Base-by-base conservation (phyloP, 23 red algal genomes). In the Chondrus crispus region DNA sequence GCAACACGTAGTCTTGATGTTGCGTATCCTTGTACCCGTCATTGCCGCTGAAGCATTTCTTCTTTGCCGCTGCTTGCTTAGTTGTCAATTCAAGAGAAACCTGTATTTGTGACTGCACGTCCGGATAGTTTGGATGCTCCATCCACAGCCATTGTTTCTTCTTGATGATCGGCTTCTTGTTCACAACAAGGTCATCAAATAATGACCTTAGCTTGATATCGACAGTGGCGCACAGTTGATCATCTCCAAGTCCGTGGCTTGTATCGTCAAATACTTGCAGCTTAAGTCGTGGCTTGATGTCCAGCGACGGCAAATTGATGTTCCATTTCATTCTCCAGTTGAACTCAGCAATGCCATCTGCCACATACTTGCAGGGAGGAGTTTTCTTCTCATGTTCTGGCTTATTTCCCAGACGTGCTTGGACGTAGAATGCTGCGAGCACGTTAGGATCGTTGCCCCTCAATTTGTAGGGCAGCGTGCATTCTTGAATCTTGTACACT, bases 251-350 rank as follows among this genome's bases (percentile, higher is more conserved):
- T 11, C 91, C 91, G 64, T 64, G 82, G 30, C 87, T 84, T 24
- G 81, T 85, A 49, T 92, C 83, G 44, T 96, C 94, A 93, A 96
- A 96, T 41, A 96, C 74, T 49, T 91, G 79, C 4, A 96, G 45
- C 62, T 96, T 96, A 3, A 96, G 75, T 19, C 94, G 81, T 19
- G 94, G 94, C 70, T 93, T 96, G 36, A 96, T 79, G 58, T 96
- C 89, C 49, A 90, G 30, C 2, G 72, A 81, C 1, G 94, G 94
- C 35, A 96, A 76, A 16, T 96, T 50, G 24, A 96, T 38, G 11
- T 80, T n/a, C 94, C 94, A 96, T 41, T 88, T 85, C 84, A 96
- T 68, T 26, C 94, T 81, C 89, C 89, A 88, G 53, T 96, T 96
- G 54, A 86, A 96, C 51, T 90, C 81, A 18, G 87, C 88, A 28